Evolutionary conservation across 2,329 filamentous ascomycete species (phyloP), one percentile per base, ranked within the genome.

Genomic region (Claviceps digitariae): DNA sequence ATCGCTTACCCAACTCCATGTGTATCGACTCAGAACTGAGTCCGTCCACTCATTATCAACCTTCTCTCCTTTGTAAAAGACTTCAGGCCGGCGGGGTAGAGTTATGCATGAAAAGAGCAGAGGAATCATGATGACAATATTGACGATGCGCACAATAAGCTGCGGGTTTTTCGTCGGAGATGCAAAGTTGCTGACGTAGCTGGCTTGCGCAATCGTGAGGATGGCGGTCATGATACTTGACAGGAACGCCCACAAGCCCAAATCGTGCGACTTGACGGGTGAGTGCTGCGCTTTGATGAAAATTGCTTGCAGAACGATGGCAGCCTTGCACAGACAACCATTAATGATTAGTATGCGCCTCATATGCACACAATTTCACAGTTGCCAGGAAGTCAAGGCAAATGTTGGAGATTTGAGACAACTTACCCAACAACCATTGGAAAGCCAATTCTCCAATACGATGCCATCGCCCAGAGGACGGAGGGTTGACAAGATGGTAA

Each of bases 11-110:
- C 86, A 91, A 49, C 72, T 69, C 69, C 83, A 90, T 7, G 78
- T 86, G 61, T 81, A 80, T 50, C 80, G 77, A 50, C 69, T 74
- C 48, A 84, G 71, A 1, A 81, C 77, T 2, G 82, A 82, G 3
- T 72, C 73, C 0, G 82, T 84, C 59, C 74, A 75, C 67, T 84
- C 75, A 17, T 72, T 70, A 62, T 90, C 86, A 34, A 91, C 82
- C 3, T 73, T 63, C 48, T 74, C 70, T 27, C 73, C 81, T 41
- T 82, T 57, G 60, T 75, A 71, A 61, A 74, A 87, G 20, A 90
- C 81, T 52, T 82, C 73, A 3, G 86, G 86, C 12, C 86, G 75
- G 45, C 86, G 76, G 4, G 83, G 84, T 15, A 89, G 69, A 1
- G 75, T 72, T 13, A 84, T 57, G 57, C 75, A 76, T 17, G 72